Percentiles rank a stretch among this genome's conserved stretches.
Evolutionary conservation across 2,329 filamentous ascomycete species (phyloP).

Genomic region (Fusarium sp.): DNA sequence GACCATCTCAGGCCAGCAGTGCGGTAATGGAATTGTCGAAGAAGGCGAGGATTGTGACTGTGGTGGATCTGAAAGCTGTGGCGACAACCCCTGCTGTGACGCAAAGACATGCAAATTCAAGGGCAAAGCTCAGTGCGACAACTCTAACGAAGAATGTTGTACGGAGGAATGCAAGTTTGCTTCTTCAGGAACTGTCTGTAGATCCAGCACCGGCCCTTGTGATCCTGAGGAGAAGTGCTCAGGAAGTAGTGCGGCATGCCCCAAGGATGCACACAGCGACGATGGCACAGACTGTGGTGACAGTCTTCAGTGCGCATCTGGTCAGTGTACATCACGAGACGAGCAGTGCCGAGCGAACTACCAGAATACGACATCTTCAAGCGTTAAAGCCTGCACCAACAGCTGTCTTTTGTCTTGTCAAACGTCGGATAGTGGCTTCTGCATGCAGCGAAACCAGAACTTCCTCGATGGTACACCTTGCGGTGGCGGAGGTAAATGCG

Average conservation of each 20-base stretch:
- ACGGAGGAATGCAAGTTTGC: conserved; percentile 75
- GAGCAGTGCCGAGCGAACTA: conserved; percentile 89
- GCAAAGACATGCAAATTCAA: conserved; percentile 88
- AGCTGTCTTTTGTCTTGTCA: conserved; percentile 84
- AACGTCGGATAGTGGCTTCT: conserved; percentile 77
- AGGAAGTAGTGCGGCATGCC: conserved; percentile 80
- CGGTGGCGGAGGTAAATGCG: conserved; percentile 81
- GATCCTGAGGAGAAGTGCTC: conserved; percentile 88
- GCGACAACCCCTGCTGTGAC: conserved; percentile 84
- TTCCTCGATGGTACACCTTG: conserved; percentile 94
- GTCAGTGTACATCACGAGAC: conserved; percentile 93
- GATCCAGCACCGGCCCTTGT: conserved; percentile 82
- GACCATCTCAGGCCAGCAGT: conserved; percentile 85
- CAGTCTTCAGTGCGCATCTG: conserved; percentile 84
- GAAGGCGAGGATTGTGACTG: conserved; percentile 96
- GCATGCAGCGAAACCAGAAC: conserved; percentile 85
- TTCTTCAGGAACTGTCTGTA: conserved; percentile 79
- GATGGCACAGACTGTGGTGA: conserved; percentile 81
- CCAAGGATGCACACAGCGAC: conserved; percentile 74
- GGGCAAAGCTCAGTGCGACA: conserved; percentile 80
- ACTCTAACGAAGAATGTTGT: conserved; percentile 86
- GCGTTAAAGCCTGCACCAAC: conserved; percentile 78
- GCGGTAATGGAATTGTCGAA: conserved; percentile 98
- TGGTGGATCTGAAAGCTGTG: conserved; percentile 80
- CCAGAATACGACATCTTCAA: conserved; percentile 78